phyloP scores from a whole-genome alignment of 106 monocot genomes.

The Dioscorea alata region DNA sequence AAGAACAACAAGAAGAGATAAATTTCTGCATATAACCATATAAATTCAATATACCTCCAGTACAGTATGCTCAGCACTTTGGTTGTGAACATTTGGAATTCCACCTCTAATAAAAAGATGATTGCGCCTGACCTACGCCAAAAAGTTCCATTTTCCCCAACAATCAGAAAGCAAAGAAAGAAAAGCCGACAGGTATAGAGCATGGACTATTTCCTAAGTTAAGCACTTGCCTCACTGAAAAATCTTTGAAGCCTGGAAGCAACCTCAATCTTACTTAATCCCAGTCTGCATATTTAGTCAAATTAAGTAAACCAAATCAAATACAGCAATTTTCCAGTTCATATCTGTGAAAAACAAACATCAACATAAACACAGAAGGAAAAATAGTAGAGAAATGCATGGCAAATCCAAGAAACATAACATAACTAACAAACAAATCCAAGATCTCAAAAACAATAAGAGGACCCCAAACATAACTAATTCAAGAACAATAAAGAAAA shows the following conservation, averaged over 20 bases:
- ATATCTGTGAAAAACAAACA: too few relatives aligned
- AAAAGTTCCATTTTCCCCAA: background rate
- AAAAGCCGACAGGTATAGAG: background rate
- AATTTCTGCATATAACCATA: background rate
- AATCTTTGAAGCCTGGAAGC: background rate
- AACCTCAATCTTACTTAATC: background rate
- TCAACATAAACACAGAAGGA: too few relatives aligned
- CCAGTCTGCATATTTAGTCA: background rate
- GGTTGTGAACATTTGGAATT: background rate
- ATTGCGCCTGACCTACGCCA: constrained; percentile 5
- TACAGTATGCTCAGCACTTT: background rate
- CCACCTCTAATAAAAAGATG: background rate
- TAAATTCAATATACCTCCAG: background rate
- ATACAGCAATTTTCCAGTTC: too few relatives aligned
- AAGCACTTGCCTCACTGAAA: background rate
- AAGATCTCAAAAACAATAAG: too few relatives aligned
- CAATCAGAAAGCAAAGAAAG: background rate
- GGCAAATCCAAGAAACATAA: too few relatives aligned
- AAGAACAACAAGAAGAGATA: background rate
- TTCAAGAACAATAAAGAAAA: too few relatives aligned
- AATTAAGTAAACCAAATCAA: too few relatives aligned
- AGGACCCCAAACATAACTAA: too few relatives aligned
- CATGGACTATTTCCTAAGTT: background rate
- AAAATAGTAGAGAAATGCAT: too few relatives aligned
- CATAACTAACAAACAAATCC: too few relatives aligned